Evolutionary conservation across 208 protist species (phyloP).

Genomic region (Acanthamoeba divionensis): DNA sequence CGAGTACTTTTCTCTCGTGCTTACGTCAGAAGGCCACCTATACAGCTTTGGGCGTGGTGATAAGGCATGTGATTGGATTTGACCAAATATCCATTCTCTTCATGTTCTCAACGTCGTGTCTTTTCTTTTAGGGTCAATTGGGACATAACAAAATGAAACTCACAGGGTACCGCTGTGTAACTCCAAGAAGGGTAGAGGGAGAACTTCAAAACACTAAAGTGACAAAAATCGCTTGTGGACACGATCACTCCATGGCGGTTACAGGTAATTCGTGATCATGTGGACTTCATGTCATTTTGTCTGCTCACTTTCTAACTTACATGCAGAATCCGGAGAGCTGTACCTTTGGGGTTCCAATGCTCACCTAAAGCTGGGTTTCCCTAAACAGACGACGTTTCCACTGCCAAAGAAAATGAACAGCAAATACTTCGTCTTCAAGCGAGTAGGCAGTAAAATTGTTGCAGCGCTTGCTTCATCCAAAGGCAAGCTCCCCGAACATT

Average conservation of each 20-base stretch:
- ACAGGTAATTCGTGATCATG: background rate
- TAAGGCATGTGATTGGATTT: background rate
- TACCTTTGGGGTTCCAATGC: slow-evolving; percentile 30
- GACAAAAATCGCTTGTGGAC: background rate
- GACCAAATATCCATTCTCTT: too few relatives aligned
- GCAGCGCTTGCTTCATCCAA: background rate
- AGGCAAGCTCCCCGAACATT: too few relatives aligned
- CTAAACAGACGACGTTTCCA: background rate
- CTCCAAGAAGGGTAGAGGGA: background rate
- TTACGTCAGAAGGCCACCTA: background rate
- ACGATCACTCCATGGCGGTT: slow-evolving; percentile 35
- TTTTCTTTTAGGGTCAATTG: background rate
- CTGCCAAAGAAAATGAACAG: slow-evolving; percentile 5
- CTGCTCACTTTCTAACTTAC: background rate
- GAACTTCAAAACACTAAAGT: background rate
- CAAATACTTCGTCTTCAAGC: background rate
- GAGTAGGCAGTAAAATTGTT: background rate
- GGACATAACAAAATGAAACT: background rate
- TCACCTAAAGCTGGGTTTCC: background rate
- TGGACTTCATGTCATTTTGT: background rate
- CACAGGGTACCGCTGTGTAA: background rate
- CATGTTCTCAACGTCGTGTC: too few relatives aligned
- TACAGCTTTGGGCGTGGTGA: slow-evolving; percentile 23
- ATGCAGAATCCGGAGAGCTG: background rate
- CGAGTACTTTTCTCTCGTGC: slow-evolving; percentile 27